Conservation (phyloP, 805 yeast species). For the Teunomyces stri region DNA sequence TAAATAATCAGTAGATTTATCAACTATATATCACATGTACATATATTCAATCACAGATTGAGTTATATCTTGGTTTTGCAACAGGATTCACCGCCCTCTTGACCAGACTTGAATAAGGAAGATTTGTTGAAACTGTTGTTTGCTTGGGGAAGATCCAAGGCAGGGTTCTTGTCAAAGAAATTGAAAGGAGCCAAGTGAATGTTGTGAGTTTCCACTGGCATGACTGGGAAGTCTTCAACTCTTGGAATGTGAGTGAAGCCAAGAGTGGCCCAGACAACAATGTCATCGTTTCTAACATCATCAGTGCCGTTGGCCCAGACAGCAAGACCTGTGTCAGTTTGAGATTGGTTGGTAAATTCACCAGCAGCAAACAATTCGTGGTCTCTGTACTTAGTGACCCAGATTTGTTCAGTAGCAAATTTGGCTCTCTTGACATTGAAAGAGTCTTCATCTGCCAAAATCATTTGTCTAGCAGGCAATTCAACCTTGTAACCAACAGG, state of each 20-base stretch:
- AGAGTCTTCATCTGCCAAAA: constrained; percentile 62
- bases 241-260: constrained; percentile 82
- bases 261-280: constrained; percentile 78
- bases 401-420: constrained; percentile 73
- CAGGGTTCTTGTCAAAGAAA: constrained; percentile 76
- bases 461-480: constrained; percentile 75
- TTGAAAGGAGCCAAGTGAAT: constrained; percentile 68
- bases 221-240: constrained; percentile 85
- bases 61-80: constrained; percentile 36
- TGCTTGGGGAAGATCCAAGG: constrained; percentile 73
- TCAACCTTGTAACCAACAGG: constrained; percentile 77
- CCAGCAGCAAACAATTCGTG: constrained; percentile 77
- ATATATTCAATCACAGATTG: not conserved
- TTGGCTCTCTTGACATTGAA: constrained; percentile 68
- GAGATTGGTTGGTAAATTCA: constrained; percentile 81
- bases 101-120: constrained; percentile 29
- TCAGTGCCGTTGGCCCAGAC: constrained; percentile 69
- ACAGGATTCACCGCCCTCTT: constrained; percentile 24
- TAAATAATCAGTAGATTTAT: not conserved
- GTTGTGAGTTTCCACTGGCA: constrained; percentile 77
- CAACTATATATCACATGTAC: not conserved
- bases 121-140: constrained; percentile 68
- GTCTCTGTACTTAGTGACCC: constrained; percentile 79
- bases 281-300: constrained; percentile 67
- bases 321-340: constrained; percentile 65